Base-by-base conservation (phyloP, 176 grass and related monocot species). In the Cenchrus fungigraminus region DNA sequence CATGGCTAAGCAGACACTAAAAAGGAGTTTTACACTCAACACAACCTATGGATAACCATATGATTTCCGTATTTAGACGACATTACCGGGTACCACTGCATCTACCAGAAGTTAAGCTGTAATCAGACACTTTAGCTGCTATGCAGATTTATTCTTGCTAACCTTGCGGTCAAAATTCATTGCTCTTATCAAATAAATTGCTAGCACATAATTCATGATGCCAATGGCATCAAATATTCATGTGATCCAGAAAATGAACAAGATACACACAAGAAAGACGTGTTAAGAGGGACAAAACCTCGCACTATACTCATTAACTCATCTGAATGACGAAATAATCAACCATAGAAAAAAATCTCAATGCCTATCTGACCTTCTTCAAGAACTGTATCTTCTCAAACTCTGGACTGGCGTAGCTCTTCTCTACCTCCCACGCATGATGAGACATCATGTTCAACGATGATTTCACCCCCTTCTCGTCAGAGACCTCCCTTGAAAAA, bases 391-490 rank as follows among this genome's bases (percentile, higher is more conserved):
- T 84, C 76, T 93, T 91, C 77, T 96, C 91, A 90, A 98, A 98
- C 31, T 92, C 97, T 37, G 91, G 91, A 71, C 57, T 74, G 2
- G 73, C 82, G 70, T 91, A 94, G 68, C 74, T 90, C 88, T 91
- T 96, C 71, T 96, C 97, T 80, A 95, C 87, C 76, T 98, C 97
- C 97, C 93, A 98, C 15, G 91, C 97, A 81, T 94, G 93, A 91
- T 98, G 93, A 82, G 97, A 74, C 97, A 98, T 96, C 76, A 89
- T 94, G 87, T 98, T 98, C 80, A 98, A 95, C 16, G 91, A 91
- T 1, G 97, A 96, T 82, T 98, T 98, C 51, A 92, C 93, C 6
- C 84, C 91, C 80, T 94, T 98, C 75, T 96, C 90, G 46, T 98
- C 93, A 62, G 90, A 81, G 1, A 98, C 93, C 86, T 95, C 90